Conservation (phyloP, 108 stramenopile species). For the Pseudonitzschia multiseries region DNA sequence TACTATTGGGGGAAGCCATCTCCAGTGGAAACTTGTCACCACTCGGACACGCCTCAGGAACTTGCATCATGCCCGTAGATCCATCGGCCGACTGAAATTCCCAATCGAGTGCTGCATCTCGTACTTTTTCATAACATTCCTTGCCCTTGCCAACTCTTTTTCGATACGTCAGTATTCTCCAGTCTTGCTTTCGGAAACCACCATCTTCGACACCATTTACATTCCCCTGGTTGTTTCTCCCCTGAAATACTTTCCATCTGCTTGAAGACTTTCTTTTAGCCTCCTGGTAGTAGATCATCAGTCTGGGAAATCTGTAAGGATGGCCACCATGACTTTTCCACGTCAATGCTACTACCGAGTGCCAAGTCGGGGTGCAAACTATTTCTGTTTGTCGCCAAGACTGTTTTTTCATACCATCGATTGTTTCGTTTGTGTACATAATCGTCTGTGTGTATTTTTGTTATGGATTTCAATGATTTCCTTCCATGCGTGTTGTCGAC, state of each 20-base stretch:
- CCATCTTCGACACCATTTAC: background rate
- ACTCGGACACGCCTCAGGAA: slow-evolving; percentile 16
- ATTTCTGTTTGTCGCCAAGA: background rate
- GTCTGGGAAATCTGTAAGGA: slow-evolving; percentile 6
- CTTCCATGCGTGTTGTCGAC: background rate
- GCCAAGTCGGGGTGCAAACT: background rate
- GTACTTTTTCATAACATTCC: slow-evolving; percentile 44
- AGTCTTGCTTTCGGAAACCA: slow-evolving; percentile 13
- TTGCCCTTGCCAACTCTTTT: slow-evolving; percentile 43
- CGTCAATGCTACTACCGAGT: background rate
- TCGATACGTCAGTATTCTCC: slow-evolving; percentile 42
- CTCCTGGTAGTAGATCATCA: background rate
- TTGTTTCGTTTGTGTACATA: background rate
- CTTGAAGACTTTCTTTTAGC: background rate
- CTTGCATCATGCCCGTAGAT: slow-evolving; percentile 23
- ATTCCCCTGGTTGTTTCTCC: background rate
- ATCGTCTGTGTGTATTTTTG: background rate
- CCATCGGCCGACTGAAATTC: slow-evolving; percentile 37
- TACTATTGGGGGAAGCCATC: background rate
- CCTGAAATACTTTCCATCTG: background rate
- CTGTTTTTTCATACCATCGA: background rate
- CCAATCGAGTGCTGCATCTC: slow-evolving; percentile 52
- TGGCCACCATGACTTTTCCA: slow-evolving; percentile 17
- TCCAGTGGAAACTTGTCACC: background rate
- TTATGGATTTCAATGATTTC: background rate